phyloP scores from a whole-genome alignment of 1,284 basidiomycete genomes.

The Lentinus polychrous region DNA sequence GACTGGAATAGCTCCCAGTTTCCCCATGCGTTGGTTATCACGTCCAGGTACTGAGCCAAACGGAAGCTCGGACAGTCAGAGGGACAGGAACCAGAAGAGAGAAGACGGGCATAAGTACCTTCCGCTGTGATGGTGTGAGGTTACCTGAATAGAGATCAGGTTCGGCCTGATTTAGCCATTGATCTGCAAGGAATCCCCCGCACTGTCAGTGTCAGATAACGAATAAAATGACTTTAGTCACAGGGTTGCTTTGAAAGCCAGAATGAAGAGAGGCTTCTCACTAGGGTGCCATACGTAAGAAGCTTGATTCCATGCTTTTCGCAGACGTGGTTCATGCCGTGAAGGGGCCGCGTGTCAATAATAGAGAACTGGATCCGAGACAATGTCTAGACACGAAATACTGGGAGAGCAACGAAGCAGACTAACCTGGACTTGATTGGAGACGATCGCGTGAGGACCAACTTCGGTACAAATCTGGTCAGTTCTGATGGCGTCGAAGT shows the following conservation, averaged over 20 bases:
- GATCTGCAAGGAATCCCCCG: slow-evolving; percentile 74
- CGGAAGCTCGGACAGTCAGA: slow-evolving; percentile 2
- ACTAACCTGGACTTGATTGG: slow-evolving; percentile 78
- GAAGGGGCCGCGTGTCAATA: slow-evolving; percentile 69
- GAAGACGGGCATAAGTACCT: slow-evolving; percentile 39
- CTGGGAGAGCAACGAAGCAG: neutral
- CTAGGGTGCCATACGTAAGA: slow-evolving; percentile 75
- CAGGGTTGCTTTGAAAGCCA: neutral
- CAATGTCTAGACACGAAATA: neutral
- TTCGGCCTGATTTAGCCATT: slow-evolving; percentile 61
- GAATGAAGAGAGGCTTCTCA: slow-evolving; percentile 27
- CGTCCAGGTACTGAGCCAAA: slow-evolving; percentile 62
- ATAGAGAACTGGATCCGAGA: slow-evolving; percentile 57
- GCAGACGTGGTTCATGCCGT: slow-evolving; percentile 74
- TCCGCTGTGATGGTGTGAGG: slow-evolving; percentile 72
- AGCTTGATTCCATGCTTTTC: slow-evolving; percentile 65
- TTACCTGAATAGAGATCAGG: slow-evolving; percentile 63
- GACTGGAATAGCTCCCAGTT: slow-evolving; percentile 69
- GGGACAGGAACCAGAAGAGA: neutral
- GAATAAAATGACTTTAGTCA: slow-evolving; percentile 4
- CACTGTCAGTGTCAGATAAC: slow-evolving; percentile 39
- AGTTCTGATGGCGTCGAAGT: slow-evolving; percentile 69
- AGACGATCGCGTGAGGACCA: slow-evolving; percentile 62
- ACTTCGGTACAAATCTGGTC: slow-evolving; percentile 73
- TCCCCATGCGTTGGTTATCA: slow-evolving; percentile 75